Evolutionary conservation across 1,139 yeast genomes (phyloP), one percentile per base, ranked within the genome.

Genomic region (Wickerhamomyces sp.): DNA sequence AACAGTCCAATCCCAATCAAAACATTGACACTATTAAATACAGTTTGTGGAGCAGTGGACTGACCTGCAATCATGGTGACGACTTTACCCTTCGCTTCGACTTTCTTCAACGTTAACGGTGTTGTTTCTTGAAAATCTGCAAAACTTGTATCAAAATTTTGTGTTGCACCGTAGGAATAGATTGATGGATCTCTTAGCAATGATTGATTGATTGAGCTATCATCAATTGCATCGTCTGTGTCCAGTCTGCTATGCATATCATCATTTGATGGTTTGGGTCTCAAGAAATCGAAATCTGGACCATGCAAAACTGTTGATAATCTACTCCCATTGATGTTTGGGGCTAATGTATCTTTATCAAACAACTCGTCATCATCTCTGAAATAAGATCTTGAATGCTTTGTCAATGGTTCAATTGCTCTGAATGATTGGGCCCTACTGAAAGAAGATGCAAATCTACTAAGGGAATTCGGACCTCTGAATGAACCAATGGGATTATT

Each of bases 1-100:
- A 87, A 69, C 60, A 87, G 73, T 4, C 93, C 95, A 34, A 87
- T 76, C 0, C 95, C 95, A 59, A 86, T 76, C 38, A 86, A 69
- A 1, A 86, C 83, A 60, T 87, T 87, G 45, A 86, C 81, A 23
- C 88, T 75, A 62, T 87, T 87, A 68, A 87, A 85, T 14, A 84
- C 67, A 0, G 95, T 86, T 60, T 87, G 95, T 0, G 86, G 80
- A 1, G 80, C 81, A 0, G 95, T 86, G 4, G 95, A 86, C 62
- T 84, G 94, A 38, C 94, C 91, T 8, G 86, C 85, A 39, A 86
- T 73, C 45, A 86, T 79, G 1, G 93, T 84, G 35, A 84, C 76
- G n/a, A 81, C 69, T 45, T 80, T 79, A 5, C 96, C 96, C 51
- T 84, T 84, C 47, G 81, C 85, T 60, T 86, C 94, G 15, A 86